phyloP scores from a whole-genome alignment of 2,329 filamentous ascomycete genomes.

The Exutisphaerella laricina region DNA sequence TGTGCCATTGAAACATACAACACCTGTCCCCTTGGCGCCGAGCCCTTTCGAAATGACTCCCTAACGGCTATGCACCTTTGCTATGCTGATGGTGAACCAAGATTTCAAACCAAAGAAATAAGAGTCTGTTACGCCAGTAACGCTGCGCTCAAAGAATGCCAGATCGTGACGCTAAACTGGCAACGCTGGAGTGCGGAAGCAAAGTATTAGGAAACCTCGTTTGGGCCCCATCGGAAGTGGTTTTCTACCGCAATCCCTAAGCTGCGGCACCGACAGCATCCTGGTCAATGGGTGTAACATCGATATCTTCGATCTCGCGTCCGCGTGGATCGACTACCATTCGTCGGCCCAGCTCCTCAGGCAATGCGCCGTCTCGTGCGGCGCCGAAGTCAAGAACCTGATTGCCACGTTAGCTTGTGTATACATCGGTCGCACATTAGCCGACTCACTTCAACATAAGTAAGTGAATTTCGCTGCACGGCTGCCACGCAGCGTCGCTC shows the following conservation, averaged over 20 bases:
- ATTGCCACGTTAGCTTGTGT: background rate
- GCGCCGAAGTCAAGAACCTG: slow-evolving; percentile 98
- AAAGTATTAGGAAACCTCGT: background rate
- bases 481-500: slow-evolving; percentile 91
- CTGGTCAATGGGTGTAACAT: slow-evolving; percentile 7
- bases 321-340: slow-evolving; percentile 51
- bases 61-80: background rate
- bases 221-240: too few relatives aligned
- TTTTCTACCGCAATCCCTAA: background rate
- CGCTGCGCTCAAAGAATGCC: background rate
- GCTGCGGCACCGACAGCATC: background rate
- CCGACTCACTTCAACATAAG: slow-evolving; percentile 82
- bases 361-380: slow-evolving; percentile 75
- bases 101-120: background rate
- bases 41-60: background rate
- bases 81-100: background rate
- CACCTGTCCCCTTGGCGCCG: background rate
- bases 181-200: background rate
- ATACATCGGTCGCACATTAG: background rate
- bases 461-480: slow-evolving; percentile 85
- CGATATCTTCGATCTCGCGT: slow-evolving; percentile 32
- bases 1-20: background rate
- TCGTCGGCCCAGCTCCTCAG: slow-evolving; percentile 70
- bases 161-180: background rate
- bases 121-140: background rate